phyloP scores from a whole-genome alignment of 1,139 yeast species.

The Kodamaea ohmeri region DNA sequence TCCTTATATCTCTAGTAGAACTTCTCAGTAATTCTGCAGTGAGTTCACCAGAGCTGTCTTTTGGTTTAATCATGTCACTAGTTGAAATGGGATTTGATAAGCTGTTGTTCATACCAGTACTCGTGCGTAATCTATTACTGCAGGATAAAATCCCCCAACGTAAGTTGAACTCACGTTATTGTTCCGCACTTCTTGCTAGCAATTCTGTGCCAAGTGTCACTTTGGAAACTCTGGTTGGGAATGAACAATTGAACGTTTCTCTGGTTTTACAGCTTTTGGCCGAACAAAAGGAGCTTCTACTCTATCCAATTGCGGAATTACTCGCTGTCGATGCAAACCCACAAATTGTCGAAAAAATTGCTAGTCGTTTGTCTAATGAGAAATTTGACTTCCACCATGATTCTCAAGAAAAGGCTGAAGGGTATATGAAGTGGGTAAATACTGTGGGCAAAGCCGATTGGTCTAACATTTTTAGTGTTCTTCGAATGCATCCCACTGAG shows the following conservation, averaged over 20 bases:
- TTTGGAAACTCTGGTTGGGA: not conserved
- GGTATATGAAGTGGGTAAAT: conserved; percentile 23
- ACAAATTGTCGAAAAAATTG: conserved; percentile 3
- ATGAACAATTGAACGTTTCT: not conserved
- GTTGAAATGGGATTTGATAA: conserved; percentile 29
- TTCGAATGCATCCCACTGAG: conserved; percentile 15
- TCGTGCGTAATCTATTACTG: conserved; percentile 26
- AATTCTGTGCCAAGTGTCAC: not conserved
- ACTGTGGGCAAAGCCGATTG: conserved; percentile 13
- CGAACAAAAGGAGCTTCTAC: conserved; percentile 4
- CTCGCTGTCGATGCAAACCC: conserved; percentile 7
- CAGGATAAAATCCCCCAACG: conserved; percentile 36
- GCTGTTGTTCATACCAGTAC: conserved; percentile 25
- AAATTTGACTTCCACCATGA: conserved; percentile 33
- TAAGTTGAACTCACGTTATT: conserved; percentile 20
- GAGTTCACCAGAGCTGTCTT: conserved; percentile 20
- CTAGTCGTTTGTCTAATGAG: conserved; percentile 9
- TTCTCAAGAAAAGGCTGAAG: conserved; percentile 32
- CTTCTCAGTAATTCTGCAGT: conserved; percentile 28
- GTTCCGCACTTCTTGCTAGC: conserved; percentile 6
- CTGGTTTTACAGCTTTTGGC: not conserved
- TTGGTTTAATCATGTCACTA: conserved; percentile 21
- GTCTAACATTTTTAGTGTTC: conserved; percentile 20
- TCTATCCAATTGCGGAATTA: conserved; percentile 26
- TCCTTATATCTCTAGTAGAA: conserved; percentile 56